Evolutionary conservation across 306 rosid genomes (phyloP), one percentile per base, ranked within the genome.

Genomic region (Calophaca sinica): DNA sequence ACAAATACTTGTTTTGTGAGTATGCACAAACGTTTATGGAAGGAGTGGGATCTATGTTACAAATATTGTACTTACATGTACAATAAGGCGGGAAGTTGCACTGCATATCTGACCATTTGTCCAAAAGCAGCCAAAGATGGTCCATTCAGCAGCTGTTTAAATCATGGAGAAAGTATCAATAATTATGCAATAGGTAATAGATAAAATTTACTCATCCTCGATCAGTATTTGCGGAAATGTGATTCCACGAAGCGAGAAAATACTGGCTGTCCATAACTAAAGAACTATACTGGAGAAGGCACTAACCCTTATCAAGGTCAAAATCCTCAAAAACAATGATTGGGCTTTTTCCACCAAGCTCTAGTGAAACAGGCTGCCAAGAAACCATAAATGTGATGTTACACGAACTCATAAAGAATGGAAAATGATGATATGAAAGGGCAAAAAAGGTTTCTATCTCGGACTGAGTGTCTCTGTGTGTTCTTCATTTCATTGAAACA

Each of bases 41-140:
- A 36, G 42, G 78, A 46, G 48, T 20, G 15, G 51, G 65, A 39
- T 49, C 29, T 66, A 81, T 69, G 35, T 36, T 42, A 42, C 9
- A 42, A 42, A 42, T 42, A 77, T 48, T 64, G 59, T 62, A 87
- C 96, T 83, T 86, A 91, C 98, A 51, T 91, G 98, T 73, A 94
- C 68, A 81, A 94, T 82, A 73, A 94, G 93, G 46, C 99, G 97
- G 68, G 99, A 94, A 66, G 99, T 94, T 78, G 99, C 99, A 85
- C 97, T 94, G 90, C 99, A 94, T 69, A 94, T 94, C 88, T 94
- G 99, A 81, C 99, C 99, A 81, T 94, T 94, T 70, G 97, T 90
- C 97, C 99, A 92, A 85, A 94, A 94, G 92, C 91, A 81, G 72
- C 99, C 99, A 72, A 92, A 94, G 59, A 73, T 52, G 11, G 96